These are phyloP conservation scores for Neoascochyta sp. DNA, from an alignment of 2,329 filamentous ascomycete species.

Conservation along the genomic window DNA sequence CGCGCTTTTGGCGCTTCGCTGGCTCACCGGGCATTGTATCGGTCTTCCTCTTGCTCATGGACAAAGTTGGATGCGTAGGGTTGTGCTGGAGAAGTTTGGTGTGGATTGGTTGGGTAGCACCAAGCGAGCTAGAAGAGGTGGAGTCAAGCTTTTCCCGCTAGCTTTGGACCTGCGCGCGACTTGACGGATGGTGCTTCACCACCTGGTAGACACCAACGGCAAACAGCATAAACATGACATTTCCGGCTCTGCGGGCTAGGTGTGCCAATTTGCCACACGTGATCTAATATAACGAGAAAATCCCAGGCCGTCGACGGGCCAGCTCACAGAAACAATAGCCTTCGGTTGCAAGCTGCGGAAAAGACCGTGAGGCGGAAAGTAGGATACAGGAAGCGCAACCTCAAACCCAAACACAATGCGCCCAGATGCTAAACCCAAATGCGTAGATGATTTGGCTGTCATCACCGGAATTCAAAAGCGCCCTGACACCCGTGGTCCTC, in stretches of 20 bases:
- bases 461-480: conserved; percentile 83
- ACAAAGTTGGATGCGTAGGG: too few relatives aligned
- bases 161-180: conserved; percentile 16
- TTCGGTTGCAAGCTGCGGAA: conserved; percentile 28
- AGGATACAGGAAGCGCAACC: conserved; percentile 26
- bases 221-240: too few relatives aligned
- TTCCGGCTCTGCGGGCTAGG: too few relatives aligned
- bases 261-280: too few relatives aligned
- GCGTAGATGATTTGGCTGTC: conserved; percentile 27
- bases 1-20: conserved; percentile 45
- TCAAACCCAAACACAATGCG: conserved; percentile 17
- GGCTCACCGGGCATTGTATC: conserved; percentile 34
- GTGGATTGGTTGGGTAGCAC: conserved; percentile 16
- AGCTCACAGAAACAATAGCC: too few relatives aligned
- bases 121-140: conserved; percentile 21
- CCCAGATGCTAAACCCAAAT: conserved; percentile 30
- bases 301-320: too few relatives aligned
- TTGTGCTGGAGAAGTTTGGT: conserved; percentile 11
- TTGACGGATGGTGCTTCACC: too few relatives aligned
- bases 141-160: conserved; percentile 34
- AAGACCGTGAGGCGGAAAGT: conserved; percentile 19
- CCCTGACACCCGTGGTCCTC: conserved; percentile 78
- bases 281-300: too few relatives aligned
- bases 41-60: conserved; percentile 10
- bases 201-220: too few relatives aligned